Conservation (phyloP, 2,329 filamentous ascomycete species). For the Capronia americana region DNA sequence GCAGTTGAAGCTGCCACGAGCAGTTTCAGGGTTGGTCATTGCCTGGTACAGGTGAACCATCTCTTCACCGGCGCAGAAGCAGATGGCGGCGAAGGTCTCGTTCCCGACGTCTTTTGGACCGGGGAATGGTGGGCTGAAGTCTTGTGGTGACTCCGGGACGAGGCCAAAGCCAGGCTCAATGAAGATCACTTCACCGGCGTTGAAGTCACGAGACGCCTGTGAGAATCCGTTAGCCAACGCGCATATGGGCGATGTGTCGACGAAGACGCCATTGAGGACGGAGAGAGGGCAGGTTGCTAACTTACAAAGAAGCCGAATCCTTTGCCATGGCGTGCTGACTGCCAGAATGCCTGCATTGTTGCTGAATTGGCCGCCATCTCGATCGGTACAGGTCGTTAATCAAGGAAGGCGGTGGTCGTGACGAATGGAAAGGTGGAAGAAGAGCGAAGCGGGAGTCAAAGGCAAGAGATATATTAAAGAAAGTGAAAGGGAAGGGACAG, state of each 20-base stretch:
- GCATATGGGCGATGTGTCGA: not conserved
- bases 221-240: not conserved
- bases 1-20: not conserved
- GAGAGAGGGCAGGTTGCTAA: not conserved
- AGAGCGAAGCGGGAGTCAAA: not conserved
- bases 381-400: not conserved
- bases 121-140: constrained; percentile 1
- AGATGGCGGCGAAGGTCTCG: not conserved
- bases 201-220: not conserved
- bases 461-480: not conserved
- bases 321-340: constrained; percentile 5
- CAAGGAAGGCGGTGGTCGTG: not conserved
- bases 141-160: not conserved
- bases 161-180: constrained; percentile 5
- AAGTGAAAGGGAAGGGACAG: not conserved
- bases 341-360: not conserved
- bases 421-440: not conserved
- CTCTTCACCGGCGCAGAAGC: not conserved
- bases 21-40: not conserved
- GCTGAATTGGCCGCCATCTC: not conserved
- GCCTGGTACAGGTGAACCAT: not conserved
- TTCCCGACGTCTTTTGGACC: not conserved
- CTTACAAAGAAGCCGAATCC: constrained; percentile 10
- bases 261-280: not conserved
- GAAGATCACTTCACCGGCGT: constrained; percentile 5